Percentiles rank a stretch among this genome's conserved stretches.
phyloP scores from a whole-genome alignment of 1,139 yeast species.

The Candida glucosophila region DNA sequence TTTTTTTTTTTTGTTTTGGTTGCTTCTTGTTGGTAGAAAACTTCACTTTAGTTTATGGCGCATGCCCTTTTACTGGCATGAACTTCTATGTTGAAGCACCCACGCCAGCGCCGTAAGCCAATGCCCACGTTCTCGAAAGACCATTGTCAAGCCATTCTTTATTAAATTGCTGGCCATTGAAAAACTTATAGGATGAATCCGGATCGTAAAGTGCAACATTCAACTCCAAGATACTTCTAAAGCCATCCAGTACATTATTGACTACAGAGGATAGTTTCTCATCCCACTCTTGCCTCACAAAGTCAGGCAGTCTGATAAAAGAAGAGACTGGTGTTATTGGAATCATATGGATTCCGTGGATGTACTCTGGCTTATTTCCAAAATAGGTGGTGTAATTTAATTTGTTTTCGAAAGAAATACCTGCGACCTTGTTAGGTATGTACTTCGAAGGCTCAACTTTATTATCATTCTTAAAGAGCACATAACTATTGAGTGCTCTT shows the following conservation, averaged over 20 bases:
- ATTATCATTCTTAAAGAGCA: constrained; percentile 44
- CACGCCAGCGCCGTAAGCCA: constrained; percentile 9
- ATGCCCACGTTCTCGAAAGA: constrained; percentile 15
- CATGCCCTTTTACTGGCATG: too few relatives aligned
- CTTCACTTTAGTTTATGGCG: too few relatives aligned
- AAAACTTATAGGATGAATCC: constrained; percentile 10
- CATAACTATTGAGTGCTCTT: constrained; percentile 48
- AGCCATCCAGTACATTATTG: constrained; percentile 10
- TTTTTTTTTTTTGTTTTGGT: too few relatives aligned
- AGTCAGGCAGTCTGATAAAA: constrained; percentile 9
- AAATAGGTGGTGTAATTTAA: constrained; percentile 84
- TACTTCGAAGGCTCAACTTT: constrained; percentile 43
- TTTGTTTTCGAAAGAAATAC: constrained; percentile 72
- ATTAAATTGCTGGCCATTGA: constrained; percentile 7
- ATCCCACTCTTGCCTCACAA: constrained; percentile 14
- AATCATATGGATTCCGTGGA: constrained; percentile 15
- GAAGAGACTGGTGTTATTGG: constrained; percentile 14
- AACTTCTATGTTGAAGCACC: constrained; percentile 4
- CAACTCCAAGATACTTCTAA: constrained; percentile 16
- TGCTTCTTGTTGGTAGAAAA: too few relatives aligned
- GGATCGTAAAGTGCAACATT: constrained; percentile 16
- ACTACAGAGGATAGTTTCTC: constrained; percentile 7
- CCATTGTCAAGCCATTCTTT: constrained; percentile 12
- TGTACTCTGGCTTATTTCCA: constrained; percentile 30
- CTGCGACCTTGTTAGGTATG: constrained; percentile 54